phyloP scores from a whole-genome alignment of 306 rosid species.

The Trifolium repens region DNA sequence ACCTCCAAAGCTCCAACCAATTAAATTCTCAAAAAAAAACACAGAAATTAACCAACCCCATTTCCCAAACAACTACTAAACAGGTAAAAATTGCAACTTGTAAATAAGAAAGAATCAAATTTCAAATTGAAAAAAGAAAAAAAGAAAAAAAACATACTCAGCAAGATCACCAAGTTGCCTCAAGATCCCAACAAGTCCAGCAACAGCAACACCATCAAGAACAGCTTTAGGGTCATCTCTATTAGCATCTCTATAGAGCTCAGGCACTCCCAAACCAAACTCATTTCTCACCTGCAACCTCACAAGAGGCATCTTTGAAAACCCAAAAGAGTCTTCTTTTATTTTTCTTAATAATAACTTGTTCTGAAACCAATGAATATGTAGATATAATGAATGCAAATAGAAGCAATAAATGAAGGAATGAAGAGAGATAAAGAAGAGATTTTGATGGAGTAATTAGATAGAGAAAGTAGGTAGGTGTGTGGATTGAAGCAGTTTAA shows the following conservation, averaged over 20 bases:
- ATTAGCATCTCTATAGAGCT: conserved; percentile 62
- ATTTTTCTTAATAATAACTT: not conserved
- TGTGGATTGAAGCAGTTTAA: conserved; percentile 73
- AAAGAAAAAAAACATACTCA: conserved; percentile 63
- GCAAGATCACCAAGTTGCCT: conserved; percentile 98
- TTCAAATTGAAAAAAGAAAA: conserved; percentile 34
- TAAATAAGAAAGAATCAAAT: not conserved
- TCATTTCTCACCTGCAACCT: conserved; percentile 80
- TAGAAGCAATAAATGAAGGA: conserved; percentile 57
- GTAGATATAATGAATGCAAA: conserved; percentile 30
- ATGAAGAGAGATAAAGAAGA: conserved; percentile 40
- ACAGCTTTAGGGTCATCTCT: conserved; percentile 95
- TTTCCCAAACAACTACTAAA: conserved; percentile 34
- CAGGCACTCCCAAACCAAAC: conserved; percentile 69
- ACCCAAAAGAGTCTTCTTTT: conserved; percentile 6
- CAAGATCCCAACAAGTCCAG: conserved; percentile 98
- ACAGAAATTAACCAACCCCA: conserved; percentile 39
- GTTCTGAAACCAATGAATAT: conserved; percentile 41
- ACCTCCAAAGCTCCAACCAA: conserved; percentile 31
- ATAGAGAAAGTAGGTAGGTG: conserved; percentile 49
- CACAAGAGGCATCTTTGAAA: conserved; percentile 75
- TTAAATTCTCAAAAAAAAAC: conserved; percentile 30
- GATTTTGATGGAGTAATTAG: conserved; percentile 36
- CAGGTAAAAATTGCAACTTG: conserved; percentile 15
- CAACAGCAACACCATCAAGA: conserved; percentile 82